Base-by-base conservation (phyloP, 495 filamentous ascomycete species). In the Tuber magnatum region DNA sequence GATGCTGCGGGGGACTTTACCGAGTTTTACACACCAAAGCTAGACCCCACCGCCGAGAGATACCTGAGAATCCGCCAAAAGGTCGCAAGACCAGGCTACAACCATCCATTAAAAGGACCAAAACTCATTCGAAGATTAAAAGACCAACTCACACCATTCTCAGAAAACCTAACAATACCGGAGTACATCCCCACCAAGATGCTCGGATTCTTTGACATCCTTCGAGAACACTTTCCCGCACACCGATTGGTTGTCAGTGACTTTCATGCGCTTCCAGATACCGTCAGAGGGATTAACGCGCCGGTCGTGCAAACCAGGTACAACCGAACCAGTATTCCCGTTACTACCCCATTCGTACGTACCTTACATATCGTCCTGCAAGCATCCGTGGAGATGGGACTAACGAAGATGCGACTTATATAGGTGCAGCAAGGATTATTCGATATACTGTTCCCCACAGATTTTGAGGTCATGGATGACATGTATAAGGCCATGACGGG, bases 361-460 rank as follows among this genome's bases (percentile, higher is more conserved):
- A 46, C 24, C 9, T 39, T n/a, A 42, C 20, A 48, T 20, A 38
- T 20, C 14, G 2, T 16, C 16, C 2, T 24, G 24, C 39, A 32
- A 40, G 61, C 8, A 42, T 12, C 56, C 3, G 48, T 51, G 56
- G 28, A 35, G 12, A 65, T 65, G 32, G 42, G 40, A 14, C 71
- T 77, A 38, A 78, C 24, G 32, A 35, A 35, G 14, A 18, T 35
- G 56, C 2, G 18, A n/a, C 18, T 32, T 32, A 69, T 68, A 72
- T 77, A 96, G 93, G 93, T 97, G 28, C 93, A 97, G 78, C 96
- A 99, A 85, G 96, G 95, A 20, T 97, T 97, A 84, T 99, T 99
- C 80, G 96, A 98, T 83, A 97, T 99, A 83, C 89, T 99, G 81
- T 99, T 99, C 85, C 95, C 95, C 0, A 98, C 94, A 20, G 90